Evolutionary conservation across 2,329 filamentous ascomycete species (phyloP).

Genomic region (Aspergillus bombycis): DNA sequence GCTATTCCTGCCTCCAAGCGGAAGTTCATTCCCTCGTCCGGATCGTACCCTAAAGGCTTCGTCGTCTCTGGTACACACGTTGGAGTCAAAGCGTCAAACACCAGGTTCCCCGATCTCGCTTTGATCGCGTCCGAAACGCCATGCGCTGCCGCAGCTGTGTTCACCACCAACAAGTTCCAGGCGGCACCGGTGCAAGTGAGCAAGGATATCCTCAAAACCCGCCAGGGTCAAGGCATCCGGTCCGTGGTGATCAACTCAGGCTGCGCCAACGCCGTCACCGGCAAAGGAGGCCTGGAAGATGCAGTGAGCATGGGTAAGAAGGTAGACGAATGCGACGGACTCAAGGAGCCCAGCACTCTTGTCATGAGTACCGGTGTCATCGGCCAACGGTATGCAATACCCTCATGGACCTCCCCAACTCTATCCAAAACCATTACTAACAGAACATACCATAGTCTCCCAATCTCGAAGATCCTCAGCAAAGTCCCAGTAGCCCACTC

Average conservation of each 20-base stretch:
- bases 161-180: slow-evolving; percentile 98
- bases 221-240: slow-evolving; percentile 70
- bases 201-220: slow-evolving; percentile 68
- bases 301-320: slow-evolving; percentile 79
- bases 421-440: slow-evolving; percentile 2
- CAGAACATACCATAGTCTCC: slow-evolving; percentile 59
- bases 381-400: slow-evolving; percentile 71
- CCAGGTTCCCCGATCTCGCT: slow-evolving; percentile 85
- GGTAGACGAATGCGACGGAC: slow-evolving; percentile 69
- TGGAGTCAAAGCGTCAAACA: slow-evolving; percentile 92
- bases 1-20: slow-evolving; percentile 76
- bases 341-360: slow-evolving; percentile 65
- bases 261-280: slow-evolving; percentile 96
- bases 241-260: slow-evolving; percentile 93
- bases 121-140: slow-evolving; percentile 84
- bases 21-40: slow-evolving; percentile 84
- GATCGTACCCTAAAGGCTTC: slow-evolving; percentile 91
- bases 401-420: not conserved
- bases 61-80: slow-evolving; percentile 83
- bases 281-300: slow-evolving; percentile 85
- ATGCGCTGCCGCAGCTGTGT: slow-evolving; percentile 86
- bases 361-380: slow-evolving; percentile 99
- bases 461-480: slow-evolving; percentile 84
- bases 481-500: slow-evolving; percentile 77
- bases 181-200: slow-evolving; percentile 92